Conservation (phyloP, 2,329 filamentous ascomycete genomes). For the Blumeria hordei region DNA sequence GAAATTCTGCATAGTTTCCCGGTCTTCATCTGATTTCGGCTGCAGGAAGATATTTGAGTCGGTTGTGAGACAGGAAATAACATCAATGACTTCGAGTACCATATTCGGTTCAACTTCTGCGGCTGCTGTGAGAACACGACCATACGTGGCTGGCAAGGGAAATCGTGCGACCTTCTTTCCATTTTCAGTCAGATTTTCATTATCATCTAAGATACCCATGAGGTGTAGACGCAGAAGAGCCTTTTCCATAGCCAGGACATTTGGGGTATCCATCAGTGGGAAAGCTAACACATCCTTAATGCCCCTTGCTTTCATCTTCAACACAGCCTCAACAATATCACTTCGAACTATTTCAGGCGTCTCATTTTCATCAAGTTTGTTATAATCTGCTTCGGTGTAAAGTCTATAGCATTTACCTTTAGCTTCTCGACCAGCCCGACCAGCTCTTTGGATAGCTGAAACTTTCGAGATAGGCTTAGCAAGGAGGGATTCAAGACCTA, state of each 20-base stretch:
- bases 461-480: conserved; percentile 82
- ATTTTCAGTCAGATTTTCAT: conserved; percentile 46
- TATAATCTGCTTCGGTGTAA: conserved; percentile 61
- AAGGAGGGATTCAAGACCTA: conserved; percentile 76
- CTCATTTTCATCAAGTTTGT: conserved; percentile 44
- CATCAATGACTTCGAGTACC: conserved; percentile 62
- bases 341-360: conserved; percentile 77
- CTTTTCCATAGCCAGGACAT: conserved; percentile 53
- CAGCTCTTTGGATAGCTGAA: conserved; percentile 73
- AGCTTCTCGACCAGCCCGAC: conserved; percentile 79
- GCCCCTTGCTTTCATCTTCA: conserved; percentile 85
- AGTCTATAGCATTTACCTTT: conserved; percentile 74
- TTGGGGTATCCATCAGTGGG: conserved; percentile 63
- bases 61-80: conserved; percentile 40
- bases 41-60: conserved; percentile 39
- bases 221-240: conserved; percentile 59
- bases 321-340: conserved; percentile 61
- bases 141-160: conserved; percentile 60
- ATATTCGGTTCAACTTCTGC: conserved; percentile 46
- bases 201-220: conserved; percentile 49
- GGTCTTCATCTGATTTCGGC: conserved; percentile 29
- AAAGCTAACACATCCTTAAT: conserved; percentile 63
- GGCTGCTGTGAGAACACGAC: conserved; percentile 62
- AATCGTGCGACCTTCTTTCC: conserved; percentile 62
- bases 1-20: conserved; percentile 26